Conservation (phyloP, 305 asterid genomes). For the Fraxinus angustifolia region DNA sequence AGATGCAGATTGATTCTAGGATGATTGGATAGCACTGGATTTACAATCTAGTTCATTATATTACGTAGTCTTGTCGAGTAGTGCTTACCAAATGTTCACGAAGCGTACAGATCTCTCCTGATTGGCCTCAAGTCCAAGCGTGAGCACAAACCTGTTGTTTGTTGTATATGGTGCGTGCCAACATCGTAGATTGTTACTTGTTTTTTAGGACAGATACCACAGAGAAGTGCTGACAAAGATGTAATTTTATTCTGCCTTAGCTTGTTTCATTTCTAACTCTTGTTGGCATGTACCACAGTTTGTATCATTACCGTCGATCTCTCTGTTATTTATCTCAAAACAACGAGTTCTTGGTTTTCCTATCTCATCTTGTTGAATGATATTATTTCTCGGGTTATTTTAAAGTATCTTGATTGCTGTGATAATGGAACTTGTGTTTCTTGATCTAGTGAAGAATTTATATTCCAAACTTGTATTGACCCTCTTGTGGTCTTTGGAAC, state of each 20-base stretch:
- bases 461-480: not conserved
- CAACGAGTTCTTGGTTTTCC: not conserved
- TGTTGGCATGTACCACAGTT: not conserved
- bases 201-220: not conserved
- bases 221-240: not conserved
- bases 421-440: not conserved
- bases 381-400: not conserved
- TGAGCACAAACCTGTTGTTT: not conserved
- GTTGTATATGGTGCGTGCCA: not conserved
- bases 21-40: not conserved
- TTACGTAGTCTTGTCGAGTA: not conserved
- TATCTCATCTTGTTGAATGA: not conserved
- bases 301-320: not conserved
- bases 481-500: not conserved
- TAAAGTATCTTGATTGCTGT: not conserved
- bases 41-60: not conserved
- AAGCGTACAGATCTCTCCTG: not conserved
- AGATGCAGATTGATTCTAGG: slow-evolving; percentile 22
- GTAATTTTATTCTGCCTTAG: not conserved
- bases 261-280: not conserved
- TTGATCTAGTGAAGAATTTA: not conserved
- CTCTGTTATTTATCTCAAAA: not conserved
- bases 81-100: not conserved
- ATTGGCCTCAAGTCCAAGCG: not conserved
- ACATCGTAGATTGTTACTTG: not conserved